phyloP scores from a whole-genome alignment of 2,329 filamentous ascomycete genomes.

The Beauveria rudraprayagi region DNA sequence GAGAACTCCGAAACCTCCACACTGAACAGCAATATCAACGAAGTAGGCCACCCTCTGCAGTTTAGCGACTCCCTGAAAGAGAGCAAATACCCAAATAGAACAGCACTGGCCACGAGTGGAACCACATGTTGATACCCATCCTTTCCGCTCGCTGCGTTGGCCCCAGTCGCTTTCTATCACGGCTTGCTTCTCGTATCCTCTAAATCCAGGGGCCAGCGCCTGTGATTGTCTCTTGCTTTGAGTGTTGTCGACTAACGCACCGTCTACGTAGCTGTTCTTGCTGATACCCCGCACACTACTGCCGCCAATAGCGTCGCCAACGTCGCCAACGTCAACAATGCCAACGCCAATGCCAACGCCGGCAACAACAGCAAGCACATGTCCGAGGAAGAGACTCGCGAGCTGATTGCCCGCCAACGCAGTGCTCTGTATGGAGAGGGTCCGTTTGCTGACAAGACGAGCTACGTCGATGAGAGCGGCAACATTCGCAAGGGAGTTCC shows the following conservation, averaged over 20 bases:
- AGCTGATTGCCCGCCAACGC: conserved; percentile 92
- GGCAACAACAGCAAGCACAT: conserved; percentile 61
- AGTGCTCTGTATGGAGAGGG: conserved; percentile 83
- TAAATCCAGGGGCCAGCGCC: background rate
- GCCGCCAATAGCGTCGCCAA: conserved; percentile 14
- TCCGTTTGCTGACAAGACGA: conserved; percentile 57
- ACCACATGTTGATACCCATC: conserved; percentile 15
- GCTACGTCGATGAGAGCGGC: conserved; percentile 61
- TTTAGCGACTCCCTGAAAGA: conserved; percentile 46
- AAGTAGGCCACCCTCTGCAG: conserved; percentile 82
- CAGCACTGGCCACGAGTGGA: conserved; percentile 12
- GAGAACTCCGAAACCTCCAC: conserved; percentile 98
- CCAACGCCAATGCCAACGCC: conserved; percentile 8
- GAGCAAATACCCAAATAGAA: conserved; percentile 29
- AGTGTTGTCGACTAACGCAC: conserved; percentile 28
- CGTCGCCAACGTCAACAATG: background rate
- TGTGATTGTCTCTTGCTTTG: conserved; percentile 15
- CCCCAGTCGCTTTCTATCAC: conserved; percentile 10
- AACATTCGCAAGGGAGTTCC: conserved; percentile 57
- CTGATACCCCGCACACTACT: conserved; percentile 31
- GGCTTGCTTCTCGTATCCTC: conserved; percentile 9
- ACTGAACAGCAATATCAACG: conserved; percentile 99
- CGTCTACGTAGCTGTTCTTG: conserved; percentile 41
- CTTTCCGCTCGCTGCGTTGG: conserved; percentile 11
- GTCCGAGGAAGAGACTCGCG: conserved; percentile 93